These are phyloP conservation scores for Fusarium torreyae DNA, from an alignment of 2,329 filamentous ascomycete species.

Conservation along the genomic window DNA sequence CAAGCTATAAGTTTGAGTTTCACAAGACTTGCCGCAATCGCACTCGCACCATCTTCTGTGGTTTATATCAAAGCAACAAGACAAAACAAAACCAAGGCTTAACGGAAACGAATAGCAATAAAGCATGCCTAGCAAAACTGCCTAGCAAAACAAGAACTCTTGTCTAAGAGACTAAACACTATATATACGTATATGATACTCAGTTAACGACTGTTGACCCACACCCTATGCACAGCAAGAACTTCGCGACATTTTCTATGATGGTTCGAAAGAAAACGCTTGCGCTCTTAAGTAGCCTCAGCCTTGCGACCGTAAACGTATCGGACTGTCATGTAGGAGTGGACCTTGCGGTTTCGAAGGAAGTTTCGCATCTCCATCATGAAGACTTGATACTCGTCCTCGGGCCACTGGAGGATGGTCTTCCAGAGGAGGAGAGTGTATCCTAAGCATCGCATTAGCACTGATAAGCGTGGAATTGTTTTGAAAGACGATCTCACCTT, in stretches of 20 bases:
- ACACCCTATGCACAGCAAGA: background rate
- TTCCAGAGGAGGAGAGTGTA: slow-evolving; percentile 43
- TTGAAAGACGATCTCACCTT: background rate
- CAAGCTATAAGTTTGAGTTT: too few relatives aligned
- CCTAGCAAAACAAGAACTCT: too few relatives aligned
- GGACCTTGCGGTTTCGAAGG: slow-evolving; percentile 33
- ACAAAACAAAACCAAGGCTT: too few relatives aligned
- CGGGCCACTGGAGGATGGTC: slow-evolving; percentile 39
- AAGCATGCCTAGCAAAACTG: background rate
- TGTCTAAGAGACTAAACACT: background rate
- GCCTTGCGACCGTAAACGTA: slow-evolving; percentile 42
- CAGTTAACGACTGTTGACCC: background rate
- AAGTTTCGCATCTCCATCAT: slow-evolving; percentile 39
- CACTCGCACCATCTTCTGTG: too few relatives aligned
- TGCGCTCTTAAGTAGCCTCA: background rate
- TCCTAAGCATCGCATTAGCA: slow-evolving; percentile 5
- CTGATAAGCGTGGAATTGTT: too few relatives aligned
- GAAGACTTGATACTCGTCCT: slow-evolving; percentile 43
- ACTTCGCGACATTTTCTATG: background rate
- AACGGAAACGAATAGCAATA: too few relatives aligned
- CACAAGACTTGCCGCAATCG: too few relatives aligned
- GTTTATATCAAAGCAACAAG: too few relatives aligned
- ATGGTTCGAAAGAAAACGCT: too few relatives aligned
- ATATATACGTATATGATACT: background rate
- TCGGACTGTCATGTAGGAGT: slow-evolving; percentile 41